Evolutionary conservation across 2,329 filamentous ascomycete genomes (phyloP).

Genomic region (Trichophyton verrucosum): DNA sequence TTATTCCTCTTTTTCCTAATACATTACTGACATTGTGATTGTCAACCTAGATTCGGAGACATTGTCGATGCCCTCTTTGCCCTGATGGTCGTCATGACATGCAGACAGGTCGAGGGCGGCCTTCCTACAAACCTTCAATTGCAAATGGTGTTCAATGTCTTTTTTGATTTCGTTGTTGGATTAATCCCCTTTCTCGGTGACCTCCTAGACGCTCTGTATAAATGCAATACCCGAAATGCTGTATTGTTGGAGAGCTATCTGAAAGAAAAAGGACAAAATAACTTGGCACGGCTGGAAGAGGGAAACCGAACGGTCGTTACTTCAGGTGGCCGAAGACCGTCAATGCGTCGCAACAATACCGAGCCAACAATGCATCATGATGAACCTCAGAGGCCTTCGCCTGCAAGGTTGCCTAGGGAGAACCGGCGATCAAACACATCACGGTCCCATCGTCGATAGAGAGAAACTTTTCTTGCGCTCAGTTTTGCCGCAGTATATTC

Average conservation of each 20-base stretch:
- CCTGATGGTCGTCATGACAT: constrained; percentile 60
- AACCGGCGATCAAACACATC: constrained; percentile 2
- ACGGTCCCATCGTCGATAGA: constrained; percentile 15
- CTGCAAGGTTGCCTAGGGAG: constrained; percentile 9
- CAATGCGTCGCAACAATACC: constrained; percentile 15
- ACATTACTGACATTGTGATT: background rate
- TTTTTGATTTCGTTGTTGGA: constrained; percentile 38
- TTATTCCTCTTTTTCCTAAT: background rate
- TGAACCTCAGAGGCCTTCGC: constrained; percentile 11
- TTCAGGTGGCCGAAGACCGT: constrained; percentile 15
- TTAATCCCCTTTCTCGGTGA: constrained; percentile 42
- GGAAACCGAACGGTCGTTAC: background rate
- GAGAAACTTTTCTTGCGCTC: constrained; percentile 15
- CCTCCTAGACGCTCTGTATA: constrained; percentile 35
- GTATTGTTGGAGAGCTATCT: constrained; percentile 35
- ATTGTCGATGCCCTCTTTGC: constrained; percentile 60
- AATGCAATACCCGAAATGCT: constrained; percentile 38
- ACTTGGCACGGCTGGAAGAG: constrained; percentile 3
- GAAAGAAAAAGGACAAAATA: constrained; percentile 27
- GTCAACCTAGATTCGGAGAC: constrained; percentile 54
- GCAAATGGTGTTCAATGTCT: constrained; percentile 71
- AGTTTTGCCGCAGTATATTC: constrained; percentile 10
- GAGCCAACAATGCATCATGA: background rate
- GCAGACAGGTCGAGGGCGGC: constrained; percentile 62
- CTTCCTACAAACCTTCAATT: constrained; percentile 46